phyloP scores from a whole-genome alignment of 1,284 basidiomycete species.

The Tylopilus sp. region DNA sequence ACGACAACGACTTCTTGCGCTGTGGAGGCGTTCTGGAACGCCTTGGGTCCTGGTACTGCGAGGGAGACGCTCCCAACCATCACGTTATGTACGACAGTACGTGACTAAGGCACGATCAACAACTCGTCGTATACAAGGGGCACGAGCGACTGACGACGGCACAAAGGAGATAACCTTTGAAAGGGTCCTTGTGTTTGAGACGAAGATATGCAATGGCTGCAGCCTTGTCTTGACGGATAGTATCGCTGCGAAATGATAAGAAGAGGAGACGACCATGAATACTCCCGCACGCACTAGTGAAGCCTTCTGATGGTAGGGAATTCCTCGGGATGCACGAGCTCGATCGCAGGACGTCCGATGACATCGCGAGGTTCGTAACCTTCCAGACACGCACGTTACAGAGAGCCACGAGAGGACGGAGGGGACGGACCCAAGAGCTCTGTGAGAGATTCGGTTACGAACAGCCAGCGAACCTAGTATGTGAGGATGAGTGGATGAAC shows the following conservation, averaged over 20 bases:
- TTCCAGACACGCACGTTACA: constrained; percentile 26
- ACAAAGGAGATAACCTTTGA: constrained; percentile 67
- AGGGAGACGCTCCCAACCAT: constrained; percentile 72
- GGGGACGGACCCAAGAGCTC: constrained; percentile 59
- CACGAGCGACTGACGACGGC: constrained; percentile 51
- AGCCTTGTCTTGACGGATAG: constrained; percentile 70
- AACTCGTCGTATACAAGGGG: constrained; percentile 4
- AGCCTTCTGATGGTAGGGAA: constrained; percentile 56
- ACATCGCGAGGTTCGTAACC: constrained; percentile 70
- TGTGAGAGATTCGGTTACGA: constrained; percentile 63
- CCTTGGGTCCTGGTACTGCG: constrained; percentile 64
- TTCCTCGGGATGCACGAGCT: constrained; percentile 75
- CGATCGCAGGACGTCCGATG: constrained; percentile 58
- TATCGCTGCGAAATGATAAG: constrained; percentile 45
- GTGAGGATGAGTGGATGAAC: constrained; percentile 1
- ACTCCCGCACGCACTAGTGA: constrained; percentile 50
- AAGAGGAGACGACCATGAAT: not conserved
- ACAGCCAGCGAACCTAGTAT: constrained; percentile 69
- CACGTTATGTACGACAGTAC: constrained; percentile 71
- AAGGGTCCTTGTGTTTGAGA: constrained; percentile 68
- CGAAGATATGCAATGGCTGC: constrained; percentile 71
- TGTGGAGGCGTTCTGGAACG: constrained; percentile 72
- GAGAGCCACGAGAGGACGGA: not conserved
- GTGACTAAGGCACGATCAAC: constrained; percentile 29
- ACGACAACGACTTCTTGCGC: constrained; percentile 73